Evolutionary conservation across 495 filamentous ascomycete species (phyloP).

Genomic region (Hypoxylon crocopeplum): DNA sequence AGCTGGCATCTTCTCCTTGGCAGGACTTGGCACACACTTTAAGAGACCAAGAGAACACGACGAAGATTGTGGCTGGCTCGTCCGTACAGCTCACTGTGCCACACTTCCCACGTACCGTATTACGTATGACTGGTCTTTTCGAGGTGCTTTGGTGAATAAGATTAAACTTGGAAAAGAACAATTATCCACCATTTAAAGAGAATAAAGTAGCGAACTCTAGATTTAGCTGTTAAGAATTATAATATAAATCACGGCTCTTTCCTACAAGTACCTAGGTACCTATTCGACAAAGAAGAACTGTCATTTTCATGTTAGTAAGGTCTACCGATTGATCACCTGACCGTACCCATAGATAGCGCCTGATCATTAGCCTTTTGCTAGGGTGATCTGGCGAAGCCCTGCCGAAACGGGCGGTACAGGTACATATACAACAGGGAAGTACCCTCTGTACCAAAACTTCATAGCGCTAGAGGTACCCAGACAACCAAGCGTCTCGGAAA

Average conservation of each 20-base stretch:
- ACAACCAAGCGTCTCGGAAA: conserved; percentile 38
- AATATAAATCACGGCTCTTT: too few relatives aligned
- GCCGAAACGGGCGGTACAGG: conserved; percentile 12
- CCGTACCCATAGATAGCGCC: background rate
- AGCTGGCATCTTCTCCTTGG: conserved; percentile 1
- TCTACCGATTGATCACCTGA: too few relatives aligned
- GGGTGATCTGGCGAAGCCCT: conserved; percentile 4
- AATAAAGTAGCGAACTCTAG: too few relatives aligned
- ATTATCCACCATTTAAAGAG: background rate
- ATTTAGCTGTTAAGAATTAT: too few relatives aligned
- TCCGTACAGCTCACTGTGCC: background rate
- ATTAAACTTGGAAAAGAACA: too few relatives aligned
- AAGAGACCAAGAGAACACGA: background rate
- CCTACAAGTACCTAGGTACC: background rate
- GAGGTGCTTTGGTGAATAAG: too few relatives aligned
- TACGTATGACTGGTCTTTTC: background rate
- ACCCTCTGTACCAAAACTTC: background rate
- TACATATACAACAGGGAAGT: background rate
- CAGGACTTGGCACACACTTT: background rate
- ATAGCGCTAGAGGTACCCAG: background rate
- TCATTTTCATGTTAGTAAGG: background rate
- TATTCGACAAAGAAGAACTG: background rate
- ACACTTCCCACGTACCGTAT: background rate
- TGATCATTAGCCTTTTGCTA: conserved; percentile 1
- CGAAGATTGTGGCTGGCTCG: background rate